phyloP scores from a whole-genome alignment of 768 basidiomycete genomes.

The Leccinum truebloodii region DNA sequence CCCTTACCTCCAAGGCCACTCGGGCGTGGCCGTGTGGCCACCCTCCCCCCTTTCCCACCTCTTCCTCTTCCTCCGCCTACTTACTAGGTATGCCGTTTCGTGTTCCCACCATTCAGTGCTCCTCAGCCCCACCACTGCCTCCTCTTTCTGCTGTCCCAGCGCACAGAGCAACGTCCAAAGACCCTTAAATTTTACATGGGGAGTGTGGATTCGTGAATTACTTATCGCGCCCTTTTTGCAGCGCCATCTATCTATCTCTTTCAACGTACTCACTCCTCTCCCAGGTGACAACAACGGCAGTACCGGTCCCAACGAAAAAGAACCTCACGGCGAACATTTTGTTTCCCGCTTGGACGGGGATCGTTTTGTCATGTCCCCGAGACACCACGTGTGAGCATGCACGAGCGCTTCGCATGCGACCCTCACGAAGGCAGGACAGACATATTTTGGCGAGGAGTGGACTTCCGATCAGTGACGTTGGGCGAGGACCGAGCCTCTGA shows the following conservation, averaged over 20 bases:
- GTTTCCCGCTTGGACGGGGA: not conserved
- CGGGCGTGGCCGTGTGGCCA: too few relatives aligned
- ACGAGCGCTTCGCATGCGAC: too few relatives aligned
- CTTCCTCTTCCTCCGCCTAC: too few relatives aligned
- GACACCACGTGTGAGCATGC: too few relatives aligned
- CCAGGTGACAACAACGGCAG: not conserved
- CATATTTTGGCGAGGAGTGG: too few relatives aligned
- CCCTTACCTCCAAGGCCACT: too few relatives aligned
- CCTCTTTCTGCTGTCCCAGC: not conserved
- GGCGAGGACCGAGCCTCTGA: not conserved
- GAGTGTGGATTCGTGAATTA: too few relatives aligned
- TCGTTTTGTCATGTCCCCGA: too few relatives aligned
- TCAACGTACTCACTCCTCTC: not conserved
- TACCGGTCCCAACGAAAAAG: not conserved
- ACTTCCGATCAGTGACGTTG: not conserved
- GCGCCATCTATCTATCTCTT: not conserved
- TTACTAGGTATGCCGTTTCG: too few relatives aligned
- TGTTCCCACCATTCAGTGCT: not conserved
- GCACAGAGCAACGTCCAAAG: not conserved
- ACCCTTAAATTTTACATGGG: too few relatives aligned
- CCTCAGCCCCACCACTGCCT: not conserved
- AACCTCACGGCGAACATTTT: not conserved
- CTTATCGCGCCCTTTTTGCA: not conserved
- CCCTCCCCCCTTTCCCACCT: too few relatives aligned
- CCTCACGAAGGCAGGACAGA: too few relatives aligned